Conservation (phyloP, 192 early-diverging fungal genomes). For the Rhizophagus sp. region DNA sequence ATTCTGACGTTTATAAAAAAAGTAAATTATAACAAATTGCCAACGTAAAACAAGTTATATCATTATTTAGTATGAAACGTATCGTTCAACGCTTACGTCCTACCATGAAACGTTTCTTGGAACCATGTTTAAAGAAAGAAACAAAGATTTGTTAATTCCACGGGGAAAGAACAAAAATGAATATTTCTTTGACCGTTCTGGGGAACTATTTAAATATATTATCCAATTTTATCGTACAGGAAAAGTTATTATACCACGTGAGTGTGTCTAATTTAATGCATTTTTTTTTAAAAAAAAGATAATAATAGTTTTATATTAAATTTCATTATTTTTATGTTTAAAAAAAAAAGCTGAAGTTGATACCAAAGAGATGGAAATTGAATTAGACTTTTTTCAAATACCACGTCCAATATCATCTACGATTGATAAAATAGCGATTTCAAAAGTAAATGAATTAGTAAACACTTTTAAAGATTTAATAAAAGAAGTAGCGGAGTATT, state of each 20-base stretch:
- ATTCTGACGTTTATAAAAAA: background rate
- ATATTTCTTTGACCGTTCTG: constrained; percentile 22
- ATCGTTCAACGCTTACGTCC: constrained; percentile 4
- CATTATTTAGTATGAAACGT: constrained; percentile 23
- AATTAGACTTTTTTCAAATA: constrained; percentile 25
- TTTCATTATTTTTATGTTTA: background rate
- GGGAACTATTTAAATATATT: constrained; percentile 12
- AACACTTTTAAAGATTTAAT: constrained; percentile 6
- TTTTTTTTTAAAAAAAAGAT: background rate
- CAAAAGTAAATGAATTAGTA: background rate
- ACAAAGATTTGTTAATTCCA: constrained; percentile 1
- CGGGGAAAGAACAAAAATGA: background rate
- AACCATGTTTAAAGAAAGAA: constrained; percentile 20
- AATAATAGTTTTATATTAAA: no score
- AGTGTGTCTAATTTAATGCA: no score
- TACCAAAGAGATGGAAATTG: background rate
- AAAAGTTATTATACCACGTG: background rate
- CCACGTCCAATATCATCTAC: background rate
- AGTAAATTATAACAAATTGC: background rate
- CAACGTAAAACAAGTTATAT: background rate
- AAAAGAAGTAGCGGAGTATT: background rate
- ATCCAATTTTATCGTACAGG: constrained; percentile 29
- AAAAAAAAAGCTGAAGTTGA: background rate
- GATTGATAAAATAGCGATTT: constrained; percentile 7
- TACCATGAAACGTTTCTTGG: constrained; percentile 14